Evolutionary conservation across 805 yeast genomes (phyloP), one percentile per base, ranked within the genome.

Genomic region (Helenozyma rhizophorensis): DNA sequence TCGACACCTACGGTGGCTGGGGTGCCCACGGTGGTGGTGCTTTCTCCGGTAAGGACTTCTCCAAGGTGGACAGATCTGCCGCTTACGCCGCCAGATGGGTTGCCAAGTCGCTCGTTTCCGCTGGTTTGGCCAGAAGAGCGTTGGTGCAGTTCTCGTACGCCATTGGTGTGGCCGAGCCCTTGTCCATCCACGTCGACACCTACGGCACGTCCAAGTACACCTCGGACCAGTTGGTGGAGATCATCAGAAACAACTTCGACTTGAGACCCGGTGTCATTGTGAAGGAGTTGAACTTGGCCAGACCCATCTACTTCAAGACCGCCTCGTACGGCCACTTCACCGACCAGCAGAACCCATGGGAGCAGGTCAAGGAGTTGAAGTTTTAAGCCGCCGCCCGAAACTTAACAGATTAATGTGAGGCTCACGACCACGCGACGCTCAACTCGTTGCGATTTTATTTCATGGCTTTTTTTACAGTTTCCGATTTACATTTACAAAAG

Each of bases 1-100:
- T 93, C 63, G 98, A 93, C 71, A 95, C 98, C 48, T 93, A 93
- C 74, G 98, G 98, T 76, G 98, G 98, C 60, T 94, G 98, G 94
- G 97, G 98, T 72, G 97, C 98, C 60, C 98, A 93, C 78, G 98
- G 98, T 73, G 98, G 98, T 78, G 98, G 98, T 78, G 98, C 98
- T 48, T 93, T 93, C 88, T 84, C 96, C 47, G 98, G 98, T 70
- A 93, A 93, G 78, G 98, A 93, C 72, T 93, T 86, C 85, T 87
- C 97, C 66, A 93, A 93, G 79, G 98, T 93, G 60, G 98, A 93
- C 71, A 86, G 98, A 76, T 90, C 97, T 48, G 98, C 98, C 62
- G 98, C 98, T 51, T 93, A 93, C 65, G 97, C 98, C 59, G 98
- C 98, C 56, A 88, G 98, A 77, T 93, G 98, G 98, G 97, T 93